Percentiles rank a stretch among this genome's conserved stretches.
Evolutionary conservation across 805 yeast species (phyloP).

Genomic region (Nakazawaea laoshanensis): DNA sequence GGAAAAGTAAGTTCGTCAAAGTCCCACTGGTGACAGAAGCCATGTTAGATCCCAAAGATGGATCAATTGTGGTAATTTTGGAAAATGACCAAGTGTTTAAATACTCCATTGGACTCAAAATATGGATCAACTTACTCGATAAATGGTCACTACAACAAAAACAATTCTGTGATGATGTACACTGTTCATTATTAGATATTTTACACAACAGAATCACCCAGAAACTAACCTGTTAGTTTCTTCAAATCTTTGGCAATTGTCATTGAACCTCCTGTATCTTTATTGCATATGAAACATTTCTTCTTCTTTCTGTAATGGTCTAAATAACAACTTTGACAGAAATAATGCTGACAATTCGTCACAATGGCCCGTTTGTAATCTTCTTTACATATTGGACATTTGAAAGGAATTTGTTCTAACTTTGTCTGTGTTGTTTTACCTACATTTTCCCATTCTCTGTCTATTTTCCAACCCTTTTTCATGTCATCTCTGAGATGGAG

Average conservation of each 20-base stretch:
- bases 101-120: constrained; percentile 30
- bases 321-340: constrained; percentile 56
- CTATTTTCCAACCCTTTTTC: constrained; percentile 56
- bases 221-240: constrained; percentile 14
- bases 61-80: constrained; percentile 33
- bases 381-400: constrained; percentile 51
- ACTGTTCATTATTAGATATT: not conserved
- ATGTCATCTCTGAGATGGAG: constrained; percentile 85
- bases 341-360: constrained; percentile 56
- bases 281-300: constrained; percentile 49
- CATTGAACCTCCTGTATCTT: constrained; percentile 45
- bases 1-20: constrained; percentile 16
- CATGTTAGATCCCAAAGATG: constrained; percentile 26
- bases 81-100: constrained; percentile 29
- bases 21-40: constrained; percentile 18
- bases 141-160: constrained; percentile 17
- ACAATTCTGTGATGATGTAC: not conserved
- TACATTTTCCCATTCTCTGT: constrained; percentile 62
- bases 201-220: too few relatives aligned
- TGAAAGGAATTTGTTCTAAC: constrained; percentile 38
- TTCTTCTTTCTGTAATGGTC: constrained; percentile 31
- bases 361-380: constrained; percentile 49
- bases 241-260: constrained; percentile 36
- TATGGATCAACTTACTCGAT: constrained; percentile 43
- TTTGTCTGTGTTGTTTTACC: constrained; percentile 10